These are phyloP conservation scores for Fusarium sp. DNA, from an alignment of 2,329 filamentous ascomycete species.

Conservation along the genomic window DNA sequence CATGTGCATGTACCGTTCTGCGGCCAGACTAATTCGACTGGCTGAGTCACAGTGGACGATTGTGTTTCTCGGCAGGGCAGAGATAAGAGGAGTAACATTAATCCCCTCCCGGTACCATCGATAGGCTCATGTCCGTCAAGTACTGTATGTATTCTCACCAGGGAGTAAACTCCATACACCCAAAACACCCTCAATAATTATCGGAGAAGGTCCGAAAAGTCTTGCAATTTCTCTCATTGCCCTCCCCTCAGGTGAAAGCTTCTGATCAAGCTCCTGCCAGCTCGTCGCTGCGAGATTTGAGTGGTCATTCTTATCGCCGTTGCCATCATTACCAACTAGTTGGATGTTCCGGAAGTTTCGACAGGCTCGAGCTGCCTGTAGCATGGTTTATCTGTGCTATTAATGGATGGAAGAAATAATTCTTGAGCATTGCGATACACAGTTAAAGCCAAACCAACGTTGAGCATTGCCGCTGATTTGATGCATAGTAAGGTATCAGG, in stretches of 20 bases:
- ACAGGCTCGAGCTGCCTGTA: neutral
- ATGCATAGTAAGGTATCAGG: neutral
- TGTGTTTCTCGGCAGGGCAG: accelerated
- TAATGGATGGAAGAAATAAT: neutral
- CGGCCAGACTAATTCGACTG: neutral
- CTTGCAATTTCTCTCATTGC: too few species aligned
- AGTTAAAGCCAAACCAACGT: accelerated
- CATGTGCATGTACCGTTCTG: neutral
- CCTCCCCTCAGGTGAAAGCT: neutral
- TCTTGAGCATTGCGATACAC: neutral
- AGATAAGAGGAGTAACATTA: neutral
- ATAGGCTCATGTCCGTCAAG: neutral
- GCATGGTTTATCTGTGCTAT: accelerated
- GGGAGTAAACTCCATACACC: neutral
- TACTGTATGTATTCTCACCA: neutral
- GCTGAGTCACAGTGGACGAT: neutral
- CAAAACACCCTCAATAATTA: accelerated
- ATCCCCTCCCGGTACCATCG: neutral
- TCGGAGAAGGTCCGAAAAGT: neutral
- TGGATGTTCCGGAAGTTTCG: neutral
- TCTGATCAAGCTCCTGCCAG: neutral
- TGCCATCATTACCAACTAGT: neutral
- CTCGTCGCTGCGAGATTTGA: accelerated
- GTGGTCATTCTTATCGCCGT: accelerated
- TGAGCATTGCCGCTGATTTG: neutral